Evolutionary conservation across 2,329 filamentous ascomycete genomes (phyloP).

Genomic region (Scytalidium lignicola): DNA sequence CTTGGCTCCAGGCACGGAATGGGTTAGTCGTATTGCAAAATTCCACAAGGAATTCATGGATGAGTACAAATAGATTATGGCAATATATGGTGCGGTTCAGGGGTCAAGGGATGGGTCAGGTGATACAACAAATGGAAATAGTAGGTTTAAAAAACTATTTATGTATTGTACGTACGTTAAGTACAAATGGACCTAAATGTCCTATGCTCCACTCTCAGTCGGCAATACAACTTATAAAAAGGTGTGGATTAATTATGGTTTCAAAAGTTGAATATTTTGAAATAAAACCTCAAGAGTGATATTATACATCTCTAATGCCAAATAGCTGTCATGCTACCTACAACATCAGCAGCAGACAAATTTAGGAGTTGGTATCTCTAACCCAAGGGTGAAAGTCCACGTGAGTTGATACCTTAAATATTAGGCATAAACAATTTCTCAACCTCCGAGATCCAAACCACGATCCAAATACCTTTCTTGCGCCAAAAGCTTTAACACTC

Average conservation of each 20-base stretch:
- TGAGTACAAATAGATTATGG: constrained; percentile 50
- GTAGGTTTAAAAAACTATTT: too few species aligned
- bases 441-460: not conserved
- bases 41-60: constrained; percentile 92
- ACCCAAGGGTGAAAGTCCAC: too few species aligned
- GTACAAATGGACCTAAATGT: not conserved
- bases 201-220: not conserved
- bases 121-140: too few species aligned
- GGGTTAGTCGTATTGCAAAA: constrained; percentile 79
- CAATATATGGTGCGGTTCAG: not conserved
- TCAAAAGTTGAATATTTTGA: not conserved
- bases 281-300: not conserved
- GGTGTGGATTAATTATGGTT: too few species aligned
- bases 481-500: not conserved
- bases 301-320: too few species aligned
- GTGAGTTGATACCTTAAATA: not conserved
- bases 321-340: too few species aligned
- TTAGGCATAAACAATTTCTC: not conserved
- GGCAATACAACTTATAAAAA: too few species aligned
- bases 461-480: not conserved
- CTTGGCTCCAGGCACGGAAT: constrained; percentile 91
- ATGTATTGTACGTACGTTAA: not conserved
- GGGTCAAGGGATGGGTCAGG: too few species aligned
- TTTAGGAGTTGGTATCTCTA: too few species aligned
- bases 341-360: too few species aligned